Evolutionary conservation across 164 flowering plant species (phyloP), one percentile per base, ranked within the genome.

Genomic region (Akebia trifoliata): DNA sequence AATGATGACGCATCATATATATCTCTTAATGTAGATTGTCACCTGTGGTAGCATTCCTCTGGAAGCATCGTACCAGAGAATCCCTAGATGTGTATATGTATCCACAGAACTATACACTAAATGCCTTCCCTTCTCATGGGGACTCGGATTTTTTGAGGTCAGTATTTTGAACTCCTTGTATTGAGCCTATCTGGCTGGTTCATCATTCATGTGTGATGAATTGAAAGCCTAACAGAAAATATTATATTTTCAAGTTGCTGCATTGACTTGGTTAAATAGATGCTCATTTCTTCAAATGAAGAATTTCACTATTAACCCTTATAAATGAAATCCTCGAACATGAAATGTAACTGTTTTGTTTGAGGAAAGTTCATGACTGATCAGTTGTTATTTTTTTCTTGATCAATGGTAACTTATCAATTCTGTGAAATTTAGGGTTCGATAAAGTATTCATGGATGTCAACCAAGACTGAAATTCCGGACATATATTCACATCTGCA

Each of bases 31-130:
- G 72, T 69, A 93, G 99, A 93, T 93, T 67, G 97, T 90, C 36
- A 93, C 99, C 17, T 93, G 99, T 74, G 98, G 98, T 52, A 84
- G 90, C 67, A 79, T 86, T 59, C 84, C 98, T 30, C 76, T 91
- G 62, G 98, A 91, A 68, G 74, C 96, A 48, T 86, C 98, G 18
- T 91, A 84, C 71, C 96, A 86, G 70, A 78, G 76, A 70, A 69
- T 83, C 39, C 81, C 90, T 15, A 84, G 99, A 71, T 93, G 99
- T 64, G 85, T 86, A 29, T 93, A 87, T 73, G 79, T 75, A 37
- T 90, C 97, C 45, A 79, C 97, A 30, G 97, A 87, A 65, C 65
- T 93, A 68, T 80, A 87, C 68, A 71, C 92, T 8, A 80, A 70
- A 37, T 96, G 90, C 53, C 78, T 84, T 20, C 79, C 69, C 67